These are phyloP conservation scores for Gnaphalium uliginosum DNA, from an alignment of 129 eudicot genomes.

Conservation along the genomic window DNA sequence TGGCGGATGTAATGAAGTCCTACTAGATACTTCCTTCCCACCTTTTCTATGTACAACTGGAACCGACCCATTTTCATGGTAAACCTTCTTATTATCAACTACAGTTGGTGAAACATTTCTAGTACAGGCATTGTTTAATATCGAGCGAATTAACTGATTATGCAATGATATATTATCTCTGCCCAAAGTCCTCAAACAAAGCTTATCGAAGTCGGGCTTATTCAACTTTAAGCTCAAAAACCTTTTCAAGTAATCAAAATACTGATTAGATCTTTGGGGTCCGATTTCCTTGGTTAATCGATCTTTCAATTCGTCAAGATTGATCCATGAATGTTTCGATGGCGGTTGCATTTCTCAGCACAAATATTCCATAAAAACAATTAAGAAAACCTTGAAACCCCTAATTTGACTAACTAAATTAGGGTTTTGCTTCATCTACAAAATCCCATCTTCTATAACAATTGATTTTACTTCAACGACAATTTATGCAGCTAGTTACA, in stretches of 20 bases:
- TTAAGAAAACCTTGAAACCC: slow-evolving; percentile 8
- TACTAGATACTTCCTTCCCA: slow-evolving; percentile 43
- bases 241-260: slow-evolving; percentile 56
- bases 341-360: slow-evolving; percentile 79
- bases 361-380: slow-evolving; percentile 40
- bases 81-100: slow-evolving; percentile 29
- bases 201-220: slow-evolving; percentile 71
- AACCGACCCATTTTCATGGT: slow-evolving; percentile 54
- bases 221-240: slow-evolving; percentile 62
- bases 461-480: slow-evolving; percentile 23
- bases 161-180: slow-evolving; percentile 74
- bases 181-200: slow-evolving; percentile 63
- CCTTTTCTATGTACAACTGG: slow-evolving; percentile 46
- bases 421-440: slow-evolving; percentile 53
- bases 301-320: slow-evolving; percentile 67
- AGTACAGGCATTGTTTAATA: slow-evolving; percentile 62
- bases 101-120: slow-evolving; percentile 12
- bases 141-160: slow-evolving; percentile 68
- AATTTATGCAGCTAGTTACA: slow-evolving; percentile 23
- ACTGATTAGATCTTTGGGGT: slow-evolving; percentile 64
- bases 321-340: slow-evolving; percentile 63
- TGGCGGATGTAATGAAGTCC: slow-evolving; percentile 58
- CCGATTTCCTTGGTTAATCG: slow-evolving; percentile 67
- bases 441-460: slow-evolving; percentile 33
- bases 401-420: slow-evolving; percentile 35